phyloP scores from a whole-genome alignment of 2,329 filamentous ascomycete species.

The Tolypocladium tundrense region DNA sequence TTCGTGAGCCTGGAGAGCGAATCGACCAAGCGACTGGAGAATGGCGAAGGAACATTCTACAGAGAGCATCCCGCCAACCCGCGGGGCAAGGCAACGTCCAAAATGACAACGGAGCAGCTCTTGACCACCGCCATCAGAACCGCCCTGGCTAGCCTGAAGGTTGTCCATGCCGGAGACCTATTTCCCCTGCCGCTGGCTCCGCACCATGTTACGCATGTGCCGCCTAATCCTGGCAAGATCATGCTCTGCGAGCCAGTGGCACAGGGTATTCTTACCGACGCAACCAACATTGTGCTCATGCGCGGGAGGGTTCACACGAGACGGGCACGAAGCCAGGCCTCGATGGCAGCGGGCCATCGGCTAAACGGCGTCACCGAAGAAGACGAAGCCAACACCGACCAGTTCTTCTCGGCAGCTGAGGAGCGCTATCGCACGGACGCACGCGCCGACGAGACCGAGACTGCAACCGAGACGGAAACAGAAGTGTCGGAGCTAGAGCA shows the following conservation, averaged over 20 bases:
- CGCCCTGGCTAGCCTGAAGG: conserved; percentile 59
- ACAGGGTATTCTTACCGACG: conserved; percentile 68
- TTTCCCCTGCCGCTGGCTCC: conserved; percentile 67
- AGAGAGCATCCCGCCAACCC: conserved; percentile 42
- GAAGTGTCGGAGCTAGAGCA: conserved; percentile 55
- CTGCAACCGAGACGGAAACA: conserved; percentile 50
- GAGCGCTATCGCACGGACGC: conserved; percentile 55
- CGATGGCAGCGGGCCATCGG: conserved; percentile 27
- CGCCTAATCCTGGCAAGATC: conserved; percentile 76
- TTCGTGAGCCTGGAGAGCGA: conserved; percentile 81
- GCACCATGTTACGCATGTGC: conserved; percentile 78
- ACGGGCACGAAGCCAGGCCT: conserved; percentile 35
- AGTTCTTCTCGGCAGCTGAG: conserved; percentile 87
- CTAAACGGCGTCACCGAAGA: conserved; percentile 50
- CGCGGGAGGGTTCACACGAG: conserved; percentile 48
- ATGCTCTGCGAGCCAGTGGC: conserved; percentile 90
- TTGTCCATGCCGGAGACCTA: conserved; percentile 78
- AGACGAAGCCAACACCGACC: conserved; percentile 79
- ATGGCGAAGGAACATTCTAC: conserved; percentile 75
- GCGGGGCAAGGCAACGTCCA: conserved; percentile 26
- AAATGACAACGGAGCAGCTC: conserved; percentile 39
- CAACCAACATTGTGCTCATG: conserved; percentile 76
- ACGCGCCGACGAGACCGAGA: conserved; percentile 47
- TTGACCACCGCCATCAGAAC: conserved; percentile 60
- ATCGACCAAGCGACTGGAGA: conserved; percentile 67